Evolutionary conservation across 2,329 filamentous ascomycete genomes (phyloP).

Genomic region (Xylariomycetidae sp.): DNA sequence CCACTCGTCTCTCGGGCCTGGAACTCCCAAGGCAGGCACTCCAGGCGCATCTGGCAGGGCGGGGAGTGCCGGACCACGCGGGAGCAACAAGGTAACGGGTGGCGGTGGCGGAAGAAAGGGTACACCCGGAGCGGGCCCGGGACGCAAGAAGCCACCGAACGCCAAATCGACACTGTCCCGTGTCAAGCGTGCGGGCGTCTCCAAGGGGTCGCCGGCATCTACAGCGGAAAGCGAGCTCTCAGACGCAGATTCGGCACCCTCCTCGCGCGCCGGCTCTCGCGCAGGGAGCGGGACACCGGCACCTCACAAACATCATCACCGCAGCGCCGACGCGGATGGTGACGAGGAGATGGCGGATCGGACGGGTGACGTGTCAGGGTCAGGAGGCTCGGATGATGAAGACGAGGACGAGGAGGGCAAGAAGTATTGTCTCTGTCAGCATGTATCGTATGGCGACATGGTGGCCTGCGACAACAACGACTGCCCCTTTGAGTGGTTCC

Average conservation of each 20-base stretch:
- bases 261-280: constrained; percentile 40
- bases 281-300: constrained; percentile 34
- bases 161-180: constrained; percentile 58
- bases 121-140: constrained; percentile 26
- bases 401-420: constrained; percentile 73
- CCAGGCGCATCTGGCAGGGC: constrained; percentile 39
- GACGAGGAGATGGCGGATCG: constrained; percentile 29
- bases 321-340: constrained; percentile 21
- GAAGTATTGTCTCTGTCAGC: constrained; percentile 80
- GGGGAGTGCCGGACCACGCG: constrained; percentile 57
- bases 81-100: constrained; percentile 40
- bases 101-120: constrained; percentile 41
- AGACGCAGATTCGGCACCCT: constrained; percentile 53
- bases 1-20: constrained; percentile 59
- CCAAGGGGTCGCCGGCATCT: constrained; percentile 58
- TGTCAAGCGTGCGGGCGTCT: constrained; percentile 51
- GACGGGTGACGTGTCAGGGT: constrained; percentile 50
- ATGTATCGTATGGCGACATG: constrained; percentile 83
- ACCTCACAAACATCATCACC: constrained; percentile 18
- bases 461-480: constrained; percentile 82
- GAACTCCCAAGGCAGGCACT: constrained; percentile 50
- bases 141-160: constrained; percentile 30
- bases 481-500: constrained; percentile 83
- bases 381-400: constrained; percentile 32
- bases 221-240: constrained; percentile 62